phyloP scores from a whole-genome alignment of 2,329 filamentous ascomycete genomes.

The Aspergillus arachidicola region DNA sequence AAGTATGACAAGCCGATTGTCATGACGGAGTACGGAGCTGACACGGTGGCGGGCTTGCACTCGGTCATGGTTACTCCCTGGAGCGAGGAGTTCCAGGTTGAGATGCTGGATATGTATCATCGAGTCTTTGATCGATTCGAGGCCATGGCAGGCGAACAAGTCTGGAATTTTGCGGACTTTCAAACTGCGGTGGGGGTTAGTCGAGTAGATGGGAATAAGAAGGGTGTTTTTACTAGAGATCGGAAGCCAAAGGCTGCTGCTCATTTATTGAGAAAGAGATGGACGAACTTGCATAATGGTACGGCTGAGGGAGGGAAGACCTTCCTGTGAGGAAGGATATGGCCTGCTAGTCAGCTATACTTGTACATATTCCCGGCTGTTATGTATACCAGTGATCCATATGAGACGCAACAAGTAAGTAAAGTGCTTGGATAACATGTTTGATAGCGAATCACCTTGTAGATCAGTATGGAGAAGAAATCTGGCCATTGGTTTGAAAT shows the following conservation, averaged over 20 bases:
- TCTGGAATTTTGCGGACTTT: constrained; percentile 5
- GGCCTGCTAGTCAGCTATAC: background rate
- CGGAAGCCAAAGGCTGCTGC: background rate
- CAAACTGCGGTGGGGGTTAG: background rate
- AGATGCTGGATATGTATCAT: background rate
- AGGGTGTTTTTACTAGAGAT: background rate
- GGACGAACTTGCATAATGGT: background rate
- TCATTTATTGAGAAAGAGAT: background rate
- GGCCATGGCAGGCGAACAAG: background rate
- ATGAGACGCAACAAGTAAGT: background rate
- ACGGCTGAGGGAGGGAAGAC: background rate
- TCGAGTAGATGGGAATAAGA: constrained; percentile 1
- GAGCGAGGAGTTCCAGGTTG: background rate
- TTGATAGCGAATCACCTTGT: background rate
- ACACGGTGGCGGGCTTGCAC: background rate
- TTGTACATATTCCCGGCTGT: background rate
- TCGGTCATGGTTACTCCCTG: background rate
- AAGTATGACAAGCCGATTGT: background rate
- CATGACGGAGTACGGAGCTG: background rate
- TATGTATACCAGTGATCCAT: background rate
- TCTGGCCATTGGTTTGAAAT: too few species aligned
- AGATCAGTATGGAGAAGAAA: too few species aligned
- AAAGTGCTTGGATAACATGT: background rate
- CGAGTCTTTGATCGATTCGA: constrained; percentile 3
- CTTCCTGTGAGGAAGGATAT: background rate